phyloP scores from a whole-genome alignment of 129 eudicot genomes.

The carrot (Daucus carota) region DH1_v3.0 NC_030387.2:14171001-14171500 shows the following conservation, averaged over 20 bases:
- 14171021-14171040: too few species aligned
- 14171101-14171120: too few species aligned
- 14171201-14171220: too few species aligned
- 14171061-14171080: too few species aligned
- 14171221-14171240: background rate
- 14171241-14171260: background rate
- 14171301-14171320: too few species aligned
- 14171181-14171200: too few species aligned
- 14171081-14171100: background rate
- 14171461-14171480: constrained; percentile 61
- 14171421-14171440: constrained; percentile 12
- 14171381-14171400: constrained; percentile 70
- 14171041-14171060: too few species aligned
- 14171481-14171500: constrained; percentile 40
- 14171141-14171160: too few species aligned
- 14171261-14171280: background rate
- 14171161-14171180: too few species aligned
- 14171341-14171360: background rate
- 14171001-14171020: too few species aligned
- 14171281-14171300: too few species aligned
- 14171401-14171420: constrained; percentile 41
- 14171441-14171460: constrained; percentile 44
- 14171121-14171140: too few species aligned
- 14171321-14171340: background rate
- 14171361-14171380: constrained; percentile 47